Evolutionary conservation across 2,329 filamentous ascomycete species (phyloP).

Genomic region (Blastomyces parvus): DNA sequence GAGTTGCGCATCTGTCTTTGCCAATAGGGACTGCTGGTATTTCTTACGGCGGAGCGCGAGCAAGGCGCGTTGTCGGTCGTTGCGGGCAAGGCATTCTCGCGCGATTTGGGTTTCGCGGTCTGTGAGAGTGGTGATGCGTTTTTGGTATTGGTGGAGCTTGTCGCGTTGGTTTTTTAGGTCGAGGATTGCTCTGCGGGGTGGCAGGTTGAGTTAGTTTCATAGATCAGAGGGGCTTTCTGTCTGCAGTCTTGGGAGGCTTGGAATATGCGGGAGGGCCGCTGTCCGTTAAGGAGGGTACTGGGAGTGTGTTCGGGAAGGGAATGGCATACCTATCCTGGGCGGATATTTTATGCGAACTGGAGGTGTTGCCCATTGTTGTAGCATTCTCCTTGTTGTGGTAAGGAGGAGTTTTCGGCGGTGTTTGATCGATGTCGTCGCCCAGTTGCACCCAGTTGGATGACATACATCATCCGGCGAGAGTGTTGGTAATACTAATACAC

Average conservation of each 20-base stretch:
- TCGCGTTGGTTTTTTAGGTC: slow-evolving; percentile 97
- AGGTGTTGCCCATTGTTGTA: slow-evolving; percentile 53
- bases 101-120: slow-evolving; percentile 81
- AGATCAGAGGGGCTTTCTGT: background rate
- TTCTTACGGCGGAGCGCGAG: slow-evolving; percentile 89
- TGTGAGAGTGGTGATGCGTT: slow-evolving; percentile 76
- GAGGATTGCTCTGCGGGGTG: slow-evolving; percentile 66
- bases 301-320: background rate
- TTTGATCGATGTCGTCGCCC: background rate
- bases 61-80: slow-evolving; percentile 72
- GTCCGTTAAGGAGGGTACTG: background rate
- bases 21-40: slow-evolving; percentile 83
- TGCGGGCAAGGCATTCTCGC: slow-evolving; percentile 65
- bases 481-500: slow-evolving; percentile 1
- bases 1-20: slow-evolving; percentile 87
- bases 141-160: slow-evolving; percentile 92
- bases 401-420: background rate
- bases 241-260: background rate
- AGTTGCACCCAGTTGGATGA: background rate
- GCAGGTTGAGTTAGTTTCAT: slow-evolving; percentile 8
- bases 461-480: background rate
- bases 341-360: slow-evolving; percentile 56
- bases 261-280: background rate
- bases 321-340: slow-evolving; percentile 71
- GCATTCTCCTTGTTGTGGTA: slow-evolving; percentile 21